Percentiles rank a stretch among this genome's conserved stretches.
These are phyloP conservation scores for Dictyostelium discoideum DNA, from an alignment of 78 protist species.

Conservation along the genomic window dicty_2.7 NC_007089.4:2064501-2065000, in stretches of 20 bases:
- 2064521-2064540: neutral
- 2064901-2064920: neutral
- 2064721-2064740: neutral
- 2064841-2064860: neutral
- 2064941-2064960: neutral
- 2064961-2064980: neutral
- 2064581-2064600: neutral
- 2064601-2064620: neutral
- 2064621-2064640: neutral
- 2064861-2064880: neutral
- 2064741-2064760: neutral
- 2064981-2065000: neutral
- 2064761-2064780: neutral
- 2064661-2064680: neutral
- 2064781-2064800: neutral
- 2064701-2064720: neutral
- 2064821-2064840: neutral
- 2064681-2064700: neutral
- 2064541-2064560: neutral
- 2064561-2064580: neutral
- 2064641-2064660: neutral
- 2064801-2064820: neutral
- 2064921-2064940: neutral
- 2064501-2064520: slow-evolving; percentile 5
- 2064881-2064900: neutral